Percentiles rank a stretch among this genome's conserved stretches.
Evolutionary conservation across 495 filamentous ascomycete species (phyloP).

Genomic region (Aspergillus bertholletiae): DNA sequence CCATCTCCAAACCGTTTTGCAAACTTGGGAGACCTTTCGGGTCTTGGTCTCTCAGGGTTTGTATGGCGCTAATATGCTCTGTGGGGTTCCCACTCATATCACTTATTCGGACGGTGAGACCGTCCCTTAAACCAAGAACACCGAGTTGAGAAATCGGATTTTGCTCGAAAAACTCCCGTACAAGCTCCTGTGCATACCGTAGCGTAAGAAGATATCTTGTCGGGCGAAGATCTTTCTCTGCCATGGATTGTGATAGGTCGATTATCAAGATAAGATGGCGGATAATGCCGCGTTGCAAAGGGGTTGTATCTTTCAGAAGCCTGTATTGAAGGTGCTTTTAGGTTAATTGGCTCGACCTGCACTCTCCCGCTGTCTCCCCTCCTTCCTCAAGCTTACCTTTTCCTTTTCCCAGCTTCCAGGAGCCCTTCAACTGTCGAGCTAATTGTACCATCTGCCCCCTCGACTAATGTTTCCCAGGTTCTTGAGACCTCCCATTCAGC

Average conservation of each 20-base stretch:
- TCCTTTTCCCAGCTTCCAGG: slow-evolving; percentile 68
- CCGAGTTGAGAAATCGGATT: slow-evolving; percentile 97
- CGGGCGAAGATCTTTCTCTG: slow-evolving; percentile 89
- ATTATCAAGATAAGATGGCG: slow-evolving; percentile 87
- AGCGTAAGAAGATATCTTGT: slow-evolving; percentile 79
- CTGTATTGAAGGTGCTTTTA: slow-evolving; percentile 33
- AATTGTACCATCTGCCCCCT: slow-evolving; percentile 73
- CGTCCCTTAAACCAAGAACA: slow-evolving; percentile 87
- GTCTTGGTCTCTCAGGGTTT: slow-evolving; percentile 67
- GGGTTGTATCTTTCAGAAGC: slow-evolving; percentile 86
- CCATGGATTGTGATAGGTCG: slow-evolving; percentile 92
- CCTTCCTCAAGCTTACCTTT: slow-evolving; percentile 51
- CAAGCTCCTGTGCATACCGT: slow-evolving; percentile 81
- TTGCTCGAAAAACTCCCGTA: slow-evolving; percentile 95
- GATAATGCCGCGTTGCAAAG: slow-evolving; percentile 93
- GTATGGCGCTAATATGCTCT: slow-evolving; percentile 77
- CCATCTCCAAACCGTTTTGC: slow-evolving; percentile 95
- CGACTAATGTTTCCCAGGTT: slow-evolving; percentile 64
- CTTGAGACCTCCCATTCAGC: slow-evolving; percentile 54
- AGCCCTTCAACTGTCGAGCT: slow-evolving; percentile 64
- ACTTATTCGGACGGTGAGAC: slow-evolving; percentile 77
- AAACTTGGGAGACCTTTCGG: slow-evolving; percentile 85
- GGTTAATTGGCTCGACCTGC: background rate
- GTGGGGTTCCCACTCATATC: slow-evolving; percentile 89
- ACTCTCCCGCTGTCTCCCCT: background rate